Evolutionary conservation across 2,329 filamentous ascomycete species (phyloP).

Genomic region (Coniosporium tulheliwenetii): DNA sequence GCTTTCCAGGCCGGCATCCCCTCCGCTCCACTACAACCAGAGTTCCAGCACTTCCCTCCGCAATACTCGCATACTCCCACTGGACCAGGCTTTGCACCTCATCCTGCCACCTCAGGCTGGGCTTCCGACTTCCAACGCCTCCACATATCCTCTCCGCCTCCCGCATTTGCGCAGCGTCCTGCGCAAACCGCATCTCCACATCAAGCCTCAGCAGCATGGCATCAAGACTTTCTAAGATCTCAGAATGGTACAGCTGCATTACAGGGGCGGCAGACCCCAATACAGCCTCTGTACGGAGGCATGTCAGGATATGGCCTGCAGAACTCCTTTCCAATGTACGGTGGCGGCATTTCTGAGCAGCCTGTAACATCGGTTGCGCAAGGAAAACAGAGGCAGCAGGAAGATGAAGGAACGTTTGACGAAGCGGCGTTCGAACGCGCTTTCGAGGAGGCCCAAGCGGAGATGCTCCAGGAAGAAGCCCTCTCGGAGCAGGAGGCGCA

Average conservation of each 20-base stretch:
- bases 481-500: constrained; percentile 3
- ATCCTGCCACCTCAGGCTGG: constrained; percentile 24
- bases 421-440: constrained; percentile 40
- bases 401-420: constrained; percentile 29
- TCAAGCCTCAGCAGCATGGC: constrained; percentile 32
- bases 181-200: constrained; percentile 15
- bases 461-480: constrained; percentile 15
- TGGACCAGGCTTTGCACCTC: constrained; percentile 9
- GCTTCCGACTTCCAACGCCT: constrained; percentile 33
- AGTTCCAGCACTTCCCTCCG: constrained; percentile 17
- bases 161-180: constrained; percentile 31
- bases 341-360: not conserved
- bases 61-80: constrained; percentile 23
- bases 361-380: constrained; percentile 8
- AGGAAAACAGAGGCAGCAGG: constrained; percentile 17
- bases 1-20: constrained; percentile 45
- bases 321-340: not conserved
- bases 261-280: constrained; percentile 3
- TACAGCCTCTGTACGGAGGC: constrained; percentile 11
- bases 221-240: constrained; percentile 38
- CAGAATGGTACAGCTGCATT: too few species aligned
- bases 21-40: constrained; percentile 19
- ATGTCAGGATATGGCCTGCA: constrained; percentile 11
- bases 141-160: constrained; percentile 21
- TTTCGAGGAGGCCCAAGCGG: constrained; percentile 32